Base-by-base conservation (phyloP, 2,329 filamentous ascomycete genomes). In the Colletotrichum sp. region DNA sequence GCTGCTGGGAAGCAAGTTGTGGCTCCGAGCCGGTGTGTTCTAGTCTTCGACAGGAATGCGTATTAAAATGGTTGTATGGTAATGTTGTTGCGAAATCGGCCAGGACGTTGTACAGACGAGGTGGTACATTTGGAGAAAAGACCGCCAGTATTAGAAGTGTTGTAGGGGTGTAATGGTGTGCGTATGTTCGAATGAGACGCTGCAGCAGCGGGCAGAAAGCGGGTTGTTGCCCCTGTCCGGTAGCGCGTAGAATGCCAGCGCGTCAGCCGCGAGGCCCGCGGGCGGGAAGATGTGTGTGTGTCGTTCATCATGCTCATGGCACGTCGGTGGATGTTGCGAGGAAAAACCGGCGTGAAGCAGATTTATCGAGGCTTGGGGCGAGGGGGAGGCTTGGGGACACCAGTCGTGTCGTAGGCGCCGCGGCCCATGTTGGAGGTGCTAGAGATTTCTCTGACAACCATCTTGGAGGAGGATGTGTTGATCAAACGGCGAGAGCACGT, bases 361-460 rank as follows among this genome's bases (percentile, higher is more conserved):
- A 66, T 77, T 85, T 83, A 87, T 80, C 79, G 83, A 71, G 84
- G 85, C 81, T 85, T 84, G 68, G 86, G 86, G 67, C 83, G 84
- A 70, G 85, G 86, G 32, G 85, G 85, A 72, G 88, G 88, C 83
- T 89, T 89, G 74, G 85, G 83, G 28, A 89, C 83, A 63, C 87
- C 87, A 28, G 88, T 89, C 78, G 87, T 89, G 79, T 90, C 88
- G 80, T 90, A 90, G 78, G 87, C 88, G 75, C 88, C 88, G 74
- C 88, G 85, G 77, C 87, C 88, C 87, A 89, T 89, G 81, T 89
- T 88, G 83, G 79, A 81, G 66, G 81, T 80, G 76, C 79, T 81
- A 68, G 76, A 76, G 59, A 82, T 81, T 74, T 80, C 81, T 74
- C 80, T 78, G 77, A 83, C 80, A 77, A 85, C 78, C 86, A 88